Evolutionary conservation across 495 filamentous ascomycete species (phyloP).

Genomic region (Apiosordaria backusii): DNA sequence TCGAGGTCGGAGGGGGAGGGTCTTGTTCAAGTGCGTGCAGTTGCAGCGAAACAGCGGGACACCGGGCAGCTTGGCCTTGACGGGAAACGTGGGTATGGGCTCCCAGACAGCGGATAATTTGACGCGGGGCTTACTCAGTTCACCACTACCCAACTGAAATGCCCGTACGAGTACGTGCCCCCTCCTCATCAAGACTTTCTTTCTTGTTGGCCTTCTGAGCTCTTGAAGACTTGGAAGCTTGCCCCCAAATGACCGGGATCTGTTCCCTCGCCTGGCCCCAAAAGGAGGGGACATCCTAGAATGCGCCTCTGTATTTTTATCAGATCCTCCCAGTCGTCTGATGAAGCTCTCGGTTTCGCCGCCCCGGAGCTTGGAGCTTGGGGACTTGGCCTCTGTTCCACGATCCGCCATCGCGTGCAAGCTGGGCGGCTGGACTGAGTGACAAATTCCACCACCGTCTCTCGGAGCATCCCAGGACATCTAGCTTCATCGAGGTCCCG

Average conservation of each 20-base stretch:
- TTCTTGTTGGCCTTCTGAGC: not conserved
- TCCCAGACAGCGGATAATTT: slow-evolving; percentile 26
- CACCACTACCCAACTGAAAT: not conserved
- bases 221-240: slow-evolving; percentile 1
- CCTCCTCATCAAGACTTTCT: not conserved
- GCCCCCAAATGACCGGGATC: not conserved
- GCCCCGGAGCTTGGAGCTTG: not conserved
- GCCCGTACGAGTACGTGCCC: not conserved
- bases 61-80: not conserved
- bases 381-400: not conserved
- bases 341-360: slow-evolving; percentile 9
- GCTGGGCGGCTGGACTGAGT: not conserved
- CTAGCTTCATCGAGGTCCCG: not conserved
- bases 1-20: slow-evolving; percentile 28
- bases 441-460: not conserved
- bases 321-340: slow-evolving; percentile 4
- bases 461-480: not conserved
- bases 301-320: not conserved
- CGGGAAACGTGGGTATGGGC: slow-evolving; percentile 5
- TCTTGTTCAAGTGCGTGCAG: slow-evolving; percentile 15
- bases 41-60: not conserved
- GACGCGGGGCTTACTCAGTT: slow-evolving; percentile 33
- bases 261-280: not conserved
- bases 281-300: not conserved
- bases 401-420: not conserved